Conservation (phyloP, 768 basidiomycete species). For the Pholiota conissans region DNA sequence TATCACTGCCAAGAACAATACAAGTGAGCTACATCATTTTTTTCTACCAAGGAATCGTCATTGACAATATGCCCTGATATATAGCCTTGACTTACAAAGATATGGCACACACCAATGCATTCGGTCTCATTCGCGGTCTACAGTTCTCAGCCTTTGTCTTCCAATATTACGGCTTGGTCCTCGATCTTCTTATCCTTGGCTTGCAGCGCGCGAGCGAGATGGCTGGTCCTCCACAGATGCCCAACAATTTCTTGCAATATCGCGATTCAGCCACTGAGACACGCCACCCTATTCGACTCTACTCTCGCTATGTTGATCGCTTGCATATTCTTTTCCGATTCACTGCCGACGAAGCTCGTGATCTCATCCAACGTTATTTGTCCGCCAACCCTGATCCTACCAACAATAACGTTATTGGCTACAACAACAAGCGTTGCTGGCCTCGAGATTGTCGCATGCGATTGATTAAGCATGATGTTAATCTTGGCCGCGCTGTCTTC, state of each 20-base stretch:
- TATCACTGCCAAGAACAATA: conserved; percentile 99
- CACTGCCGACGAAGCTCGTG: conserved; percentile 94
- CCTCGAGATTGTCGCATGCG: conserved; percentile 99
- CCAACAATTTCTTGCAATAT: conserved; percentile 98
- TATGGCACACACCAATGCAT: conserved; percentile 98
- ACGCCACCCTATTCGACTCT: conserved; percentile 95
- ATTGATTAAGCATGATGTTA: conserved; percentile 98
- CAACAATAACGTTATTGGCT: conserved; percentile 98
- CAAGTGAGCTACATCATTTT: conserved; percentile 40
- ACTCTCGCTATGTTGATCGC: conserved; percentile 94
- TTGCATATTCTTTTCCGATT: conserved; percentile 98
- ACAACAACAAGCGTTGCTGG: conserved; percentile 99
- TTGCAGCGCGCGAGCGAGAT: conserved; percentile 98
- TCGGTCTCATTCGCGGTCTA: conserved; percentile 94
- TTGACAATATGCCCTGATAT: background rate
- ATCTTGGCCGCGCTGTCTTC: conserved; percentile 95
- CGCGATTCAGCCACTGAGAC: conserved; percentile 95
- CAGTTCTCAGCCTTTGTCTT: conserved; percentile 99
- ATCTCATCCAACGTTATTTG: conserved; percentile 96
- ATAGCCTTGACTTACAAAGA: conserved; percentile 88
- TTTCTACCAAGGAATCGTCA: background rate
- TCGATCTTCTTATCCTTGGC: conserved; percentile 94
- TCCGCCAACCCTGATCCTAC: conserved; percentile 98
- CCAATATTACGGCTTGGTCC: conserved; percentile 96
- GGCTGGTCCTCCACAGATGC: conserved; percentile 97